Conservation (phyloP, 805 yeast species). For the Blastobotrys parvus region DNA sequence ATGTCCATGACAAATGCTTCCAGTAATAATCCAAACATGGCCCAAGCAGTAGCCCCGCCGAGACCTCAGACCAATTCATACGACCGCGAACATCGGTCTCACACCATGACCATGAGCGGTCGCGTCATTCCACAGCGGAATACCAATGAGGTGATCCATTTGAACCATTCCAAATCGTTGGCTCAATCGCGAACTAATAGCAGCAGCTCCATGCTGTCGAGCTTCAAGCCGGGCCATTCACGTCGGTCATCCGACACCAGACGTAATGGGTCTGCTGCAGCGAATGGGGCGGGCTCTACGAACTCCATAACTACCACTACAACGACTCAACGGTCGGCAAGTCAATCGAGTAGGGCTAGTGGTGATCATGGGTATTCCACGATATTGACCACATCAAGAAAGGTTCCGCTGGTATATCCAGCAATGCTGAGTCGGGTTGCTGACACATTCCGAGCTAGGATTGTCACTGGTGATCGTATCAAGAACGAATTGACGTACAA, state of each 20-base stretch:
- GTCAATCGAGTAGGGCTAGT: slow-evolving; percentile 8
- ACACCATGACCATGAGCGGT: slow-evolving; percentile 18
- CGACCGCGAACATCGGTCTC: slow-evolving; percentile 7
- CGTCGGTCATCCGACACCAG: background rate
- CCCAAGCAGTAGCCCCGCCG: background rate
- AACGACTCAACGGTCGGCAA: slow-evolving; percentile 12
- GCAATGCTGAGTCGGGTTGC: slow-evolving; percentile 86
- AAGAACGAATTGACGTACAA: slow-evolving; percentile 89
- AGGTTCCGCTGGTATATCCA: slow-evolving; percentile 74
- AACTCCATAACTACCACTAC: slow-evolving; percentile 1
- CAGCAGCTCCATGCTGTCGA: too few relatives aligned
- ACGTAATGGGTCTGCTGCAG: background rate
- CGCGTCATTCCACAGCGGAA: slow-evolving; percentile 19
- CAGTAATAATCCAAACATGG: background rate
- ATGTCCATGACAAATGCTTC: background rate
- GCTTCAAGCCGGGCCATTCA: too few relatives aligned
- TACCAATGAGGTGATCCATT: too few relatives aligned
- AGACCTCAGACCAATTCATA: slow-evolving; percentile 3
- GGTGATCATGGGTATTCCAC: slow-evolving; percentile 35
- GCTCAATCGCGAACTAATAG: too few relatives aligned
- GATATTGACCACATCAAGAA: slow-evolving; percentile 38
- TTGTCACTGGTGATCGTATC: slow-evolving; percentile 66
- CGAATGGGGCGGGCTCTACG: background rate
- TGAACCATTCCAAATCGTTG: too few relatives aligned
- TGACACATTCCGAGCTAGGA: slow-evolving; percentile 57